A percentile compares a stretch with the other conserved stretches of the same genome.
Evolutionary conservation across 2,329 filamentous ascomycete genomes (phyloP).

Genomic region (Sporothrix brunneoviolacea): DNA sequence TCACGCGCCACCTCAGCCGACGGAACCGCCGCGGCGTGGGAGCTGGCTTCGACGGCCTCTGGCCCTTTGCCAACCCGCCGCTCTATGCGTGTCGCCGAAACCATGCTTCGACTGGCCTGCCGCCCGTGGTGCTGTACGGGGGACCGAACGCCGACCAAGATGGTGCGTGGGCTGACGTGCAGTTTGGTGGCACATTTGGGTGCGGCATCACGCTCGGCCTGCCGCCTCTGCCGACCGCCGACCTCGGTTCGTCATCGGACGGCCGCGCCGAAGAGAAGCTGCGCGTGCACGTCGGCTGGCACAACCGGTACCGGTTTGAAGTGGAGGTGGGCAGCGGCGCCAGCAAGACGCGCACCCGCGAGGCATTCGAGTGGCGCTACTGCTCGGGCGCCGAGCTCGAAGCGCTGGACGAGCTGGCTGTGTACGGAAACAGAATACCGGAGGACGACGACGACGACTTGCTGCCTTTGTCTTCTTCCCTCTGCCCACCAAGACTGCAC

Average conservation of each 20-base stretch:
- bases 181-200: slow-evolving; percentile 1
- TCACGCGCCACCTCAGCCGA: too few species aligned
- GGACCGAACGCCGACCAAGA: too few species aligned
- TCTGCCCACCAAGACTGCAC: too few species aligned
- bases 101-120: slow-evolving; percentile 21
- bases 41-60: neutral
- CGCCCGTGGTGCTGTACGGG: slow-evolving; percentile 27
- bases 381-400: slow-evolving; percentile 28
- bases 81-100: slow-evolving; percentile 25
- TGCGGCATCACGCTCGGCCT: slow-evolving; percentile 22
- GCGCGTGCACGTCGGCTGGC: slow-evolving; percentile 8
- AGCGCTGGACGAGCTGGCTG: too few species aligned
- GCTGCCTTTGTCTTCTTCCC: too few species aligned
- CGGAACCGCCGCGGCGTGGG: too few species aligned
- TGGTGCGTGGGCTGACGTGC: slow-evolving; percentile 15
- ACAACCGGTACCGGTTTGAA: slow-evolving; percentile 24
- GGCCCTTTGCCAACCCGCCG: slow-evolving; percentile 19
- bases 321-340: slow-evolving; percentile 22
- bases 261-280: slow-evolving; percentile 15
- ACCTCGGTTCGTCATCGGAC: too few species aligned
- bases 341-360: slow-evolving; percentile 16
- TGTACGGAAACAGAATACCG: too few species aligned
- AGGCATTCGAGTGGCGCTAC: slow-evolving; percentile 37
- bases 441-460: slow-evolving; percentile 11
- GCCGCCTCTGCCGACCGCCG: slow-evolving; percentile 20